Base-by-base conservation (phyloP, 179 eudicot genomes). In the Spinacia oleracea region DNA sequence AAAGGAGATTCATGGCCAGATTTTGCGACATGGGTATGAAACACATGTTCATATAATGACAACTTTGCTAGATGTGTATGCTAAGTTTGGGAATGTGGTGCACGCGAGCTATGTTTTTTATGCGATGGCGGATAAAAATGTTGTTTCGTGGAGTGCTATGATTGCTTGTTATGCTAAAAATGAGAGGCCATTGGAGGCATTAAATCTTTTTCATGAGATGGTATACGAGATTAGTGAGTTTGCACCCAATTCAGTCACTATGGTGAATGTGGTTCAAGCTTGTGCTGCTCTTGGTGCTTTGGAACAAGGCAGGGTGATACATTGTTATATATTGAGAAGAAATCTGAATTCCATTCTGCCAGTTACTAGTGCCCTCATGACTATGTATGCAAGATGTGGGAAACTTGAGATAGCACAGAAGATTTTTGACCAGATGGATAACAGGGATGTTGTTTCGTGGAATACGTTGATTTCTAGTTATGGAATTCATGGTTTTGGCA, bases 131-230 rank as follows among this genome's bases (percentile, higher is more conserved):
- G 82, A 72, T 60, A 91, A 84, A 42, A 91, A 90, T 84, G 89
- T 90, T 55, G 94, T 90, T 79, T 90, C 97, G 0, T 92, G 97
- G 97, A 92, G 91, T 77, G 94, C 92, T 58, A 92, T 90, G 90
- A 92, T 90, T 59, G 92, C 92, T 29, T 90, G 94, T 71, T 89
- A 87, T 74, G 91, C 93, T 15, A 91, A 92, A 53, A 90, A 92
- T 77, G 89, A 86, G 78, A 83, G 60, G 78, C 91, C 97, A 1
- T 84, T 82, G 60, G 92, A 90, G 53, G 97, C 97, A 70, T 77
- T 93, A 53, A 76, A 77, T 25, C 87, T 93, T 42, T 93, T 93
- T 71, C 75, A 84, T 71, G 86, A 81, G 45, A 91, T 92, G 98
- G 80, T 89, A 81, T 20, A 79, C 73, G 87, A 82, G 78, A 45